Evolutionary conservation across 2,329 filamentous ascomycete genomes (phyloP), one percentile per base, ranked within the genome.

Genomic region (Venturia aucupariae): DNA sequence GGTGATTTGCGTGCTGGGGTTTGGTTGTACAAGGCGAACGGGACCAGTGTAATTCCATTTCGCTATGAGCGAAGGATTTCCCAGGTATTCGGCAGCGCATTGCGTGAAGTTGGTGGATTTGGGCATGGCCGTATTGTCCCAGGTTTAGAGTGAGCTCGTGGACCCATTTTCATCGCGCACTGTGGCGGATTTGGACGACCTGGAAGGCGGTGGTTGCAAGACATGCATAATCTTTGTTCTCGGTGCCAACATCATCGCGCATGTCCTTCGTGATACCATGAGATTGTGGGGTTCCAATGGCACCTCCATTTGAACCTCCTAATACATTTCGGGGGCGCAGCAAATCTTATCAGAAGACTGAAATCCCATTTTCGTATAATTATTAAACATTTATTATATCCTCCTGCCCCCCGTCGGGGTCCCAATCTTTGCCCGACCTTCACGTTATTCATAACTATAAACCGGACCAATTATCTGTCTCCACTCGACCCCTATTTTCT

Each of bases 21-120:
- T 62, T 24, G 38, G n/a, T 19, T 61, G 60, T 27, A 65, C 46
- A 11, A 61, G 42, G 10, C 68, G 11, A 15, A 70, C 41, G 0
- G 70, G 59, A 0, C 70, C 70, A 15, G 67, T 61, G 67, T 69
- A 73, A 19, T 68, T 66, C 60, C 66, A 73, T 44, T 35, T 27
- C 0, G 62, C 51, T 32, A 69, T 68, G 22, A 70, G 22, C 0
- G 27, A 38, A 1, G 62, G 63, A 32, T 67, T 63, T 19, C 61
- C 64, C 64, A 69, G 67, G 54, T 70, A 71, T 17, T 32, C 48
- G 11, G 63, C 5, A 19, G 67, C 66, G 42, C 69, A 71, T 62
- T 66, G 46, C 38, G 67, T 70, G 55, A 70, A 69, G 41, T 70
- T 70, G 13, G 68, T 39, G n/a, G n/a, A 8, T 22, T 39, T 19